phyloP scores from a whole-genome alignment of 2,329 filamentous ascomycete species.

The Anthostomella pinea region DNA sequence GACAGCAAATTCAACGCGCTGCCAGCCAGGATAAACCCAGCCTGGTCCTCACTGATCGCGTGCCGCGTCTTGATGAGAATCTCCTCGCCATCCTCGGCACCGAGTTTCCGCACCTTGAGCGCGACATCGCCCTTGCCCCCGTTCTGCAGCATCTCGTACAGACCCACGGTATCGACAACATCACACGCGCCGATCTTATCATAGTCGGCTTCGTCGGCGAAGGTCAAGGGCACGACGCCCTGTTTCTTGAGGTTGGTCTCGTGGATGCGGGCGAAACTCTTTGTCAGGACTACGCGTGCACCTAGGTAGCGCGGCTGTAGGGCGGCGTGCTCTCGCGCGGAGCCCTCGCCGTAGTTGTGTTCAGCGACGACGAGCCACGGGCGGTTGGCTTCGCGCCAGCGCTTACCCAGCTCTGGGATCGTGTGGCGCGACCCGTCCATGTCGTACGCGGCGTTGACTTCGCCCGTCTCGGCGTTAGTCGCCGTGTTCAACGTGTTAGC shows the following conservation, averaged over 20 bases:
- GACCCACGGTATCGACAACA: slow-evolving; percentile 74
- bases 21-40: slow-evolving; percentile 86
- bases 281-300: slow-evolving; percentile 76
- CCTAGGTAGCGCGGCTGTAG: slow-evolving; percentile 89
- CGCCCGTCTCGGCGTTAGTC: slow-evolving; percentile 84
- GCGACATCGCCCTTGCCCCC: slow-evolving; percentile 76
- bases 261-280: slow-evolving; percentile 89
- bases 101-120: slow-evolving; percentile 62
- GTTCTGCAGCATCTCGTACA: slow-evolving; percentile 76
- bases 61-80: slow-evolving; percentile 77
- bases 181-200: slow-evolving; percentile 81
- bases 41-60: slow-evolving; percentile 85
- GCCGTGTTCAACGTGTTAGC: slow-evolving; percentile 97
- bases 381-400: slow-evolving; percentile 73
- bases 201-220: slow-evolving; percentile 85
- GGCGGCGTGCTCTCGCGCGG: slow-evolving; percentile 84
- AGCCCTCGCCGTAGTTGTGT: slow-evolving; percentile 95
- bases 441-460: slow-evolving; percentile 92
- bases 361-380: slow-evolving; percentile 95
- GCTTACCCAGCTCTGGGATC: slow-evolving; percentile 82
- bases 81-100: slow-evolving; percentile 60
- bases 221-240: slow-evolving; percentile 90
- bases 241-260: slow-evolving; percentile 98
- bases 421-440: slow-evolving; percentile 66
- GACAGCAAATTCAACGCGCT: slow-evolving; percentile 90